Evolutionary conservation across 768 basidiomycete species (phyloP).

Genomic region (Hygrophorus russula): DNA sequence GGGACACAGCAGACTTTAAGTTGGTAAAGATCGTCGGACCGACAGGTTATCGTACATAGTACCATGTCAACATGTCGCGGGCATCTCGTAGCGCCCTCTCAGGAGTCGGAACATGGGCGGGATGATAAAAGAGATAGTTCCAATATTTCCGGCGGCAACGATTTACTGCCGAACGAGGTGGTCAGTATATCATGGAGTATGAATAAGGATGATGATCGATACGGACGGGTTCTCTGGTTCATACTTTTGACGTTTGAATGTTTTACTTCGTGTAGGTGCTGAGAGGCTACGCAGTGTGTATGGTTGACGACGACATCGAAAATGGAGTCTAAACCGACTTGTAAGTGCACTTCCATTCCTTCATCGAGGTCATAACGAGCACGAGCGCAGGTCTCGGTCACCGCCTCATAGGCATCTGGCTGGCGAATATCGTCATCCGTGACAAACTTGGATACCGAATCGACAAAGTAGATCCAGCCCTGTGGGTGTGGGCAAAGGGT

Average conservation of each 20-base stretch:
- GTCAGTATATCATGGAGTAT: neutral
- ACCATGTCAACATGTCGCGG: slow-evolving; percentile 39
- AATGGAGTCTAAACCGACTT: slow-evolving; percentile 11
- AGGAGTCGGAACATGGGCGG: slow-evolving; percentile 31
- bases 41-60: slow-evolving; percentile 21
- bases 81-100: slow-evolving; percentile 32
- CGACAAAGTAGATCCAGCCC: slow-evolving; percentile 43
- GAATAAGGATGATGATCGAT: neutral
- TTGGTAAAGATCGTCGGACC: neutral
- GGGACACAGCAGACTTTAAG: neutral
- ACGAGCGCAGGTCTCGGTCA: slow-evolving; percentile 9
- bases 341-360: slow-evolving; percentile 32
- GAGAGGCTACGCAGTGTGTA: slow-evolving; percentile 33
- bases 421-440: slow-evolving; percentile 40
- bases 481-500: slow-evolving; percentile 6
- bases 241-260: slow-evolving; percentile 15
- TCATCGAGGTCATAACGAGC: slow-evolving; percentile 22
- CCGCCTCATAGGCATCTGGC: slow-evolving; percentile 19
- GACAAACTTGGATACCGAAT: slow-evolving; percentile 25
- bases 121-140: slow-evolving; percentile 40
- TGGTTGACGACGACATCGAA: slow-evolving; percentile 37
- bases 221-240: neutral
- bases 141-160: slow-evolving; percentile 38
- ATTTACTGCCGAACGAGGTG: slow-evolving; percentile 20
- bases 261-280: slow-evolving; percentile 21